Evolutionary conservation across 495 filamentous ascomycete genomes (phyloP).

Genomic region (Annulohypoxylon maeteangense): DNA sequence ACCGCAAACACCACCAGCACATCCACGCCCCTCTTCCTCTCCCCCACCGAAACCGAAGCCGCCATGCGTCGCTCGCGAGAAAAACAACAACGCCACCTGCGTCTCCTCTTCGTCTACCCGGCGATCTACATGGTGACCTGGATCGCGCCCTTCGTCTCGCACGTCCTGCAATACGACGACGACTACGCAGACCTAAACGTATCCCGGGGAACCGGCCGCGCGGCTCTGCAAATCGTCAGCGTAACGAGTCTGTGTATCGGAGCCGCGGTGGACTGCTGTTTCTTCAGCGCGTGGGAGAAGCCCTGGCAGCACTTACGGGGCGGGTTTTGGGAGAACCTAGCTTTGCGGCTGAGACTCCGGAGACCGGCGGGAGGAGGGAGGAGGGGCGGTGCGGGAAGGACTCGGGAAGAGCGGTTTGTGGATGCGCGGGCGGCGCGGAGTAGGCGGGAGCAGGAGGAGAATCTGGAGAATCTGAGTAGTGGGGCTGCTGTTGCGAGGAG

Average conservation of each 20-base stretch:
- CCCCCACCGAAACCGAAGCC: constrained; percentile 37
- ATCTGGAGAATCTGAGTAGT: constrained; percentile 29
- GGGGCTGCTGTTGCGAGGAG: constrained; percentile 34
- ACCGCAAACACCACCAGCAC: not conserved
- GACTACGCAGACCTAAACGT: constrained; percentile 48
- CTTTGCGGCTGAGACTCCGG: constrained; percentile 31
- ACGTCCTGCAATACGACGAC: constrained; percentile 67
- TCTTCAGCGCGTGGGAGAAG: constrained; percentile 73
- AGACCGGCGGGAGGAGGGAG: constrained; percentile 9
- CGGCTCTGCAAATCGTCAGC: constrained; percentile 64
- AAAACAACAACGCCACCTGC: constrained; percentile 71
- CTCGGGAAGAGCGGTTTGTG: constrained; percentile 58
- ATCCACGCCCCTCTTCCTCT: constrained; percentile 31
- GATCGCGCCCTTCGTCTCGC: constrained; percentile 73
- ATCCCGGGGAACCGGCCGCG: constrained; percentile 49
- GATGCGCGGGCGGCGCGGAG: constrained; percentile 57
- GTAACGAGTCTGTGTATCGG: constrained; percentile 68
- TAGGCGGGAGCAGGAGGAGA: constrained; percentile 58
- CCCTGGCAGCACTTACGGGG: constrained; percentile 72
- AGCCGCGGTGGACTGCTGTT: constrained; percentile 71
- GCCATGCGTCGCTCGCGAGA: constrained; percentile 56
- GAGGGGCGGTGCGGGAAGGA: constrained; percentile 46
- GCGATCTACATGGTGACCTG: constrained; percentile 76
- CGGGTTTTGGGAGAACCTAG: constrained; percentile 54
- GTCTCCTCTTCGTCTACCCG: constrained; percentile 77